Evolutionary conservation across 1,284 basidiomycete species (phyloP).

Genomic region (Ustilago trichophora): DNA sequence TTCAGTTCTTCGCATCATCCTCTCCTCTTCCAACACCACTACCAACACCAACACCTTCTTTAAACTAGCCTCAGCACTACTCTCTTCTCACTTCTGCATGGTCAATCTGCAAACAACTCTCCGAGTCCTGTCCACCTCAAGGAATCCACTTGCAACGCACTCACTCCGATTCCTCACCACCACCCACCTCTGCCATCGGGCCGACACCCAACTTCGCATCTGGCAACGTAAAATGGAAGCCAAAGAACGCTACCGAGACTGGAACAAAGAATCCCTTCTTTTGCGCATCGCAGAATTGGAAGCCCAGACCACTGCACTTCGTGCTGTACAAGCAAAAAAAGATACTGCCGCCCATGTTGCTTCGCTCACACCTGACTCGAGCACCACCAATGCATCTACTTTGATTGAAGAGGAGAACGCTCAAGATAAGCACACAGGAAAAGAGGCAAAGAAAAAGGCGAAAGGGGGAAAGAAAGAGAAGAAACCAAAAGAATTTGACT

Average conservation of each 20-base stretch:
- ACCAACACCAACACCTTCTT: too few relatives aligned
- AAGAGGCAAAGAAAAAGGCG: background rate
- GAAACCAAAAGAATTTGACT: constrained; percentile 70
- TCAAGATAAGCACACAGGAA: too few relatives aligned
- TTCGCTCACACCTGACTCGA: background rate
- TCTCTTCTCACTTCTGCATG: too few relatives aligned
- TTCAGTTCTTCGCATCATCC: background rate
- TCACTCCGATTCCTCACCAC: background rate
- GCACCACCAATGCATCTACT: too few relatives aligned
- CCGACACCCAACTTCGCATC: constrained; percentile 6
- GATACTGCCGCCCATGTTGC: constrained; percentile 1
- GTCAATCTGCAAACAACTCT: too few relatives aligned
- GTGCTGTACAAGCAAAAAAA: constrained; percentile 7
- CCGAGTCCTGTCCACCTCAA: too few relatives aligned
- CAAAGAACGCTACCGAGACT: constrained; percentile 43
- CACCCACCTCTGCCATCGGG: background rate
- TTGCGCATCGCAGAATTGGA: constrained; percentile 55
- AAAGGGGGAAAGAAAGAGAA: constrained; percentile 28
- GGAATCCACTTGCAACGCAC: too few relatives aligned
- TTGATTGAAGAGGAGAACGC: too few relatives aligned
- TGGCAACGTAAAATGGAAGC: constrained; percentile 48
- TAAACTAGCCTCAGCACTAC: too few relatives aligned
- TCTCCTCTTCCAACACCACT: background rate
- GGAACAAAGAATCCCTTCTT: constrained; percentile 45
- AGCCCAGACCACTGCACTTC: constrained; percentile 11